Conservation (phyloP, 441 rosid species). For the Gossypium davidsonii region DNA sequence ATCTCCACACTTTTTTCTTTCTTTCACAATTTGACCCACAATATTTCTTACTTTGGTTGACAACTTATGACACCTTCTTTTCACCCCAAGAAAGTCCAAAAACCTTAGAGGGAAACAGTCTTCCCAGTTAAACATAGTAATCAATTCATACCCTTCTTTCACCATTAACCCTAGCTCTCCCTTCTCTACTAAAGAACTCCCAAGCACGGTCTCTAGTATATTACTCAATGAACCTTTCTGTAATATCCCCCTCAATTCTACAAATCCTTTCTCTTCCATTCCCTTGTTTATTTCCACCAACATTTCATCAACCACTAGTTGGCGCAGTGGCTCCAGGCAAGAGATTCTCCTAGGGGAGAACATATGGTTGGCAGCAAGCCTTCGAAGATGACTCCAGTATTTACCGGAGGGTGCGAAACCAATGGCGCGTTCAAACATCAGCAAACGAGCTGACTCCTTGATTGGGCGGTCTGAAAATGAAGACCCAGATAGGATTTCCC, state of each 20-base stretch:
- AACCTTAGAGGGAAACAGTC: conserved; percentile 45
- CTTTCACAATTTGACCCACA: conserved; percentile 37
- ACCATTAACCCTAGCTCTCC: conserved; percentile 37
- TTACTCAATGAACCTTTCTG: conserved; percentile 43
- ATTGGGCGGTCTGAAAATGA: conserved; percentile 58
- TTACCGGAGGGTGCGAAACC: conserved; percentile 58
- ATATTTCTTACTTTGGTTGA: conserved; percentile 33
- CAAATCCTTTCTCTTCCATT: conserved; percentile 27
- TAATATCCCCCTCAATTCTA: conserved; percentile 33
- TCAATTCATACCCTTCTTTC: conserved; percentile 52
- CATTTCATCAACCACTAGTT: conserved; percentile 34
- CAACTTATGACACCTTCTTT: conserved; percentile 44
- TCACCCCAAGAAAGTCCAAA: conserved; percentile 54
- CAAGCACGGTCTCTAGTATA: conserved; percentile 51
- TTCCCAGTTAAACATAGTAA: conserved; percentile 42
- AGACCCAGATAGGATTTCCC: conserved; percentile 44
- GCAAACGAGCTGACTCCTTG: conserved; percentile 44
- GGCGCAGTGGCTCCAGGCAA: conserved; percentile 32
- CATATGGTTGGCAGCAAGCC: conserved; percentile 47
- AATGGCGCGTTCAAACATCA: conserved; percentile 68
- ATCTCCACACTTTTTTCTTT: conserved; percentile 21
- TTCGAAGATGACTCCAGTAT: conserved; percentile 55
- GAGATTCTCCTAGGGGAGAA: conserved; percentile 49
- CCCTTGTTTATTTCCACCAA: conserved; percentile 15
- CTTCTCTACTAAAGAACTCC: conserved; percentile 14